Percentiles rank a stretch among this genome's conserved stretches.
These are phyloP conservation scores for Dunaliella sp. DNA, from an alignment of 139 green algal genomes.

Conservation along the genomic window DNA sequence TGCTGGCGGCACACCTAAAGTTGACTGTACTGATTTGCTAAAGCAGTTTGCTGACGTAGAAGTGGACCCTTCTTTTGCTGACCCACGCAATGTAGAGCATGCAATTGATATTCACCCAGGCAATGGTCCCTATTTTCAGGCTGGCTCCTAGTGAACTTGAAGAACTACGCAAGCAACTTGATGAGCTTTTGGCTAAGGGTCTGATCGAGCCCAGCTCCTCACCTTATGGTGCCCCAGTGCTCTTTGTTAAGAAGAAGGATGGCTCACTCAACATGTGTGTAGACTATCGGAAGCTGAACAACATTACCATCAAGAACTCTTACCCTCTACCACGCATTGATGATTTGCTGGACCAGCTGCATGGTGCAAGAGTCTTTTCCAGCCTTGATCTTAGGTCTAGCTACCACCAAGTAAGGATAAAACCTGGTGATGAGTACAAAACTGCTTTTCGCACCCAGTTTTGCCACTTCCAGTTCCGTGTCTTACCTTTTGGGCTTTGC, in stretches of 20 bases:
- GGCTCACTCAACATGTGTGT: neutral
- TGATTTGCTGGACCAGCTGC: conserved; percentile 37
- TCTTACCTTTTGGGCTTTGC: conserved; percentile 37
- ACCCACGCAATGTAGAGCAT: too few relatives aligned
- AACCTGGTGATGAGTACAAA: conserved; percentile 8
- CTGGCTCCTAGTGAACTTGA: too few relatives aligned
- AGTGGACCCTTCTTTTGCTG: too few relatives aligned
- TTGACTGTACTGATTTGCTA: too few relatives aligned
- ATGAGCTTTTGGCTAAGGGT: too few relatives aligned
- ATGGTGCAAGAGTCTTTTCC: conserved; percentile 39
- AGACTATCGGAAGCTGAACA: neutral
- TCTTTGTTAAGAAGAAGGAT: neutral
- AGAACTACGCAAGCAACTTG: too few relatives aligned
- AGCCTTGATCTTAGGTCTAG: conserved; percentile 33
- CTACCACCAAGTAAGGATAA: conserved; percentile 19
- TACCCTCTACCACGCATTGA: conserved; percentile 45
- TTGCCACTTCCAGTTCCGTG: conserved; percentile 37
- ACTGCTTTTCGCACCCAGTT: conserved; percentile 29
- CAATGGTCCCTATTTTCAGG: too few relatives aligned
- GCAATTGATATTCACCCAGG: too few relatives aligned
- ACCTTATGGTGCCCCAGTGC: too few relatives aligned
- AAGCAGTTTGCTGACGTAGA: too few relatives aligned
- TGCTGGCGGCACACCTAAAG: too few relatives aligned
- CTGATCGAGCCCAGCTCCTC: too few relatives aligned
- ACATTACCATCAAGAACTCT: conserved; percentile 22